Percentiles rank a stretch among this genome's conserved stretches.
These are phyloP conservation scores for Suillus discolor DNA, from an alignment of 768 basidiomycete species.

Conservation along the genomic window DNA sequence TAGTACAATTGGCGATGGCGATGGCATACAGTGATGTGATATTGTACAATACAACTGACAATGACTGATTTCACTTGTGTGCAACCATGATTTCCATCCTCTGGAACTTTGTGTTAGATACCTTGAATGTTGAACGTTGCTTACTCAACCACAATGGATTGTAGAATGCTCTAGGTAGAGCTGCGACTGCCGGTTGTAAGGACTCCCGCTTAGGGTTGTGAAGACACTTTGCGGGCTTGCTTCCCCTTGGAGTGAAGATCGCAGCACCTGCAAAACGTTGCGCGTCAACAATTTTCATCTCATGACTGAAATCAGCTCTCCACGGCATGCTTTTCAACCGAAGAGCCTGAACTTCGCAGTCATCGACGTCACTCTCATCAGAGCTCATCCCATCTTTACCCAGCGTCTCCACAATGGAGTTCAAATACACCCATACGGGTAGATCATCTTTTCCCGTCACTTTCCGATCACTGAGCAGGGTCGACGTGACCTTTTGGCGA, in stretches of 20 bases:
- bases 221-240: neutral
- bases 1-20: too few relatives aligned
- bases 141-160: neutral
- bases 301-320: neutral
- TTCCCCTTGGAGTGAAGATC: neutral
- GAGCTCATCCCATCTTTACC: neutral
- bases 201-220: neutral
- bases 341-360: neutral
- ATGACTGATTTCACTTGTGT: neutral
- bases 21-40: too few relatives aligned
- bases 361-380: neutral
- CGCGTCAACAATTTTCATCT: neutral
- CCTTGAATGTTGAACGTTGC: neutral
- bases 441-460: neutral
- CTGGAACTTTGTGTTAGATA: neutral
- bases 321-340: neutral
- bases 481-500: neutral
- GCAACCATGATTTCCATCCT: neutral
- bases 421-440: neutral
- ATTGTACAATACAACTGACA: too few relatives aligned
- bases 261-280: neutral
- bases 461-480: neutral
- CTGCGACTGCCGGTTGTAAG: neutral
- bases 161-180: neutral
- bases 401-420: neutral